These are phyloP conservation scores for Toxicodendron radicans DNA, from an alignment of 345 rosid genomes.

Conservation along the genomic window DNA sequence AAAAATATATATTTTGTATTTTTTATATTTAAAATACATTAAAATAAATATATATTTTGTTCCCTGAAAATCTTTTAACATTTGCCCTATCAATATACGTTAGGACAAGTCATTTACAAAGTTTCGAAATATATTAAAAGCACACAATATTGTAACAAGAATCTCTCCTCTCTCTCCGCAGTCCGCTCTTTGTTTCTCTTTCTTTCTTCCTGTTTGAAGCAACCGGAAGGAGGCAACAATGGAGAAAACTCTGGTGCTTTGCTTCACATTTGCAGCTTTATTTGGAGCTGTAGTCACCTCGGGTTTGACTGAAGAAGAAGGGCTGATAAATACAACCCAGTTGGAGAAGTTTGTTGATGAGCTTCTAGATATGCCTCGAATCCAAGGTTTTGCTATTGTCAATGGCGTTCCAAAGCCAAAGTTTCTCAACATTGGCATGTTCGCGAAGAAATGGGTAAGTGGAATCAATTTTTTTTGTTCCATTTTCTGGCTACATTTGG, in stretches of 20 bases:
- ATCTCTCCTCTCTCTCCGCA: neutral
- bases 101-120: too few species aligned
- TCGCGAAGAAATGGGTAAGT: slow-evolving; percentile 64
- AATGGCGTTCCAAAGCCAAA: slow-evolving; percentile 43
- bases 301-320: slow-evolving; percentile 30
- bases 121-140: too few species aligned
- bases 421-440: slow-evolving; percentile 78
- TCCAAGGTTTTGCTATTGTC: slow-evolving; percentile 43
- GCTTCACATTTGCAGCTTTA: slow-evolving; percentile 11
- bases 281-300: neutral
- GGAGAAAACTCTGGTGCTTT: slow-evolving; percentile 6
- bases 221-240: neutral
- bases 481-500: neutral
- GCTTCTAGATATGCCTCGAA: slow-evolving; percentile 66
- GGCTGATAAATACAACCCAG: slow-evolving; percentile 33
- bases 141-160: neutral
- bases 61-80: too few species aligned
- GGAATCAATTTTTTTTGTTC: neutral
- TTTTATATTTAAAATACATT: too few species aligned
- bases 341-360: slow-evolving; percentile 77
- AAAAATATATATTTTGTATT: too few species aligned
- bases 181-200: neutral
- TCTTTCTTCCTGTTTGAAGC: neutral
- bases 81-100: too few species aligned
- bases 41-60: too few species aligned